Evolutionary conservation across 345 rosid species (phyloP).

Genomic region (Lumnitzera racemosa): DNA sequence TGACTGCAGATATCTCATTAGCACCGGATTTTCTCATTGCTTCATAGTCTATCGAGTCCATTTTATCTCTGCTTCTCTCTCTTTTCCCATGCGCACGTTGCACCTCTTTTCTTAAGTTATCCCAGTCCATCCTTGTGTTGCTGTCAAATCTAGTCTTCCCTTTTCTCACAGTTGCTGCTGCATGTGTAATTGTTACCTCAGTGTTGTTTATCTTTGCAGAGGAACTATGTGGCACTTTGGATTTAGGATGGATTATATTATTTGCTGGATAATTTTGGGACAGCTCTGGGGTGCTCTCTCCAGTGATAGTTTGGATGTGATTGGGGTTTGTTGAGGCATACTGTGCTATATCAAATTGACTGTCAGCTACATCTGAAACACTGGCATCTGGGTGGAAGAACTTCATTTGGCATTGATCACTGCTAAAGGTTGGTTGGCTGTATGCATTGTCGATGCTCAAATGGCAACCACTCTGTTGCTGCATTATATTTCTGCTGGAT

Average conservation of each 20-base stretch:
- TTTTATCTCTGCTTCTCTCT: conserved; percentile 43
- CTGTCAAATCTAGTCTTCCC: conserved; percentile 32
- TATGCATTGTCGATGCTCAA: conserved; percentile 7
- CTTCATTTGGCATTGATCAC: conserved; percentile 21
- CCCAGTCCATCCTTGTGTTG: conserved; percentile 65
- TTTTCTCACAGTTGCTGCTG: conserved; percentile 34
- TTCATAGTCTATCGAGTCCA: conserved; percentile 85
- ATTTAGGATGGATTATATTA: conserved; percentile 23
- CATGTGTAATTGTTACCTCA: conserved; percentile 19
- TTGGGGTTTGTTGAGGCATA: conserved; percentile 18
- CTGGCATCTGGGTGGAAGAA: conserved; percentile 16
- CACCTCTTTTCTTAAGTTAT: conserved; percentile 53
- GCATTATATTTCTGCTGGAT: conserved; percentile 17
- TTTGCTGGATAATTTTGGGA: conserved; percentile 17
- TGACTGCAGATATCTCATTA: conserved; percentile 47
- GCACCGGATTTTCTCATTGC: conserved; percentile 57
- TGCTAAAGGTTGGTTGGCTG: conserved; percentile 18
- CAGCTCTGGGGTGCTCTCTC: conserved; percentile 18
- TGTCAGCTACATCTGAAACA: conserved; percentile 1
- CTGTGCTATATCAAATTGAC: conserved; percentile 19
- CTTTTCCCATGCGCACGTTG: conserved; percentile 23
- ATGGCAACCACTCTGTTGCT: conserved; percentile 19
- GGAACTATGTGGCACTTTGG: conserved; percentile 25
- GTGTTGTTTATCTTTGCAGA: conserved; percentile 10
- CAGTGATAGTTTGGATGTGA: conserved; percentile 18